Percentiles rank a stretch among this genome's conserved stretches.
Conservation (phyloP, 768 basidiomycete genomes). For the Amanita phalloides region DNA sequence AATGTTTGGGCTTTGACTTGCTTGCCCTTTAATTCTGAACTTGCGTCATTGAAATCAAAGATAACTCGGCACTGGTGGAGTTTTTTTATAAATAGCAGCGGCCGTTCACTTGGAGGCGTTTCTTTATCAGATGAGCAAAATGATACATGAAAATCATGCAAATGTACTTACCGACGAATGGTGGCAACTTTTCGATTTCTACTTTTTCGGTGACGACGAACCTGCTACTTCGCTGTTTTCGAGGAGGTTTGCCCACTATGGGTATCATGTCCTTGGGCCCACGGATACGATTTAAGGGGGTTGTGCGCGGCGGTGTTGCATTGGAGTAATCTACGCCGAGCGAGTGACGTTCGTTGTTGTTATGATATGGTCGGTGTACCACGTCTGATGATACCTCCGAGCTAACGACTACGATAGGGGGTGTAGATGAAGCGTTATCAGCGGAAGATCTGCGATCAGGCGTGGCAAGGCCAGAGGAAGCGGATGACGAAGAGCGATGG, state of each 20-base stretch:
- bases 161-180: slow-evolving; percentile 67
- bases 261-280: slow-evolving; percentile 95
- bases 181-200: slow-evolving; percentile 89
- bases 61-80: slow-evolving; percentile 93
- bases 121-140: slow-evolving; percentile 36
- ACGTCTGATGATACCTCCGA: slow-evolving; percentile 50
- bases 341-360: slow-evolving; percentile 37
- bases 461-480: slow-evolving; percentile 24
- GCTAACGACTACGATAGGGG: slow-evolving; percentile 83
- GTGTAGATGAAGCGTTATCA: slow-evolving; percentile 42
- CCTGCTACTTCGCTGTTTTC: slow-evolving; percentile 94
- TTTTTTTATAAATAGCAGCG: slow-evolving; percentile 88
- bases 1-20: slow-evolving; percentile 97
- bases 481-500: slow-evolving; percentile 31
- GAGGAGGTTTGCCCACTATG: slow-evolving; percentile 89
- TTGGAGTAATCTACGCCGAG: slow-evolving; percentile 35
- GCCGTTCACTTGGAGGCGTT: slow-evolving; percentile 78
- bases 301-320: slow-evolving; percentile 54
- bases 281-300: slow-evolving; percentile 63
- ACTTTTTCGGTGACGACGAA: slow-evolving; percentile 95
- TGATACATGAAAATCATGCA: background rate
- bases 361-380: slow-evolving; percentile 29
- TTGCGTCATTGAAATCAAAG: slow-evolving; percentile 98
- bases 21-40: slow-evolving; percentile 91
- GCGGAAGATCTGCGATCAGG: slow-evolving; percentile 51